A percentile compares a stretch with the other conserved stretches of the same genome.
These are phyloP conservation scores for Kazachstania sp. DNA, from an alignment of 1,139 yeast species.

Conservation along the genomic window DNA sequence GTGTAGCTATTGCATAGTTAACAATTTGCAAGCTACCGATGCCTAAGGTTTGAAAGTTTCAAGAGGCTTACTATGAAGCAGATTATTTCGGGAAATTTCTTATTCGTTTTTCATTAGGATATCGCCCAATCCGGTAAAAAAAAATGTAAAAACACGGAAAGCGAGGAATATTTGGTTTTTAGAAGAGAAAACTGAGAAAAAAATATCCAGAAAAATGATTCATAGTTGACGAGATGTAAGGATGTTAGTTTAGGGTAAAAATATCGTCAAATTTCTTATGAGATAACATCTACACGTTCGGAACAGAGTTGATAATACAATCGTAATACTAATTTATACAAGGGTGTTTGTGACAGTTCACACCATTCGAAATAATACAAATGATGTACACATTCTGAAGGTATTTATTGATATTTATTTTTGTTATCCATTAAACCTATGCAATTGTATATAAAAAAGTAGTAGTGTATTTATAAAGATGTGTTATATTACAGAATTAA, in stretches of 20 bases:
- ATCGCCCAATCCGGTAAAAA: neutral
- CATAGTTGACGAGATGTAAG: too few species aligned
- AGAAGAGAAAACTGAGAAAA: too few species aligned
- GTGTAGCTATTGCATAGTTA: neutral
- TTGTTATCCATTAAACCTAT: slow-evolving; percentile 2
- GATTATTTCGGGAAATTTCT: neutral
- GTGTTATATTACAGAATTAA: neutral
- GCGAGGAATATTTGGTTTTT: too few species aligned
- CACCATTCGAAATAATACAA: neutral
- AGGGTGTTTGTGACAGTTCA: neutral
- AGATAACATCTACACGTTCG: too few species aligned
- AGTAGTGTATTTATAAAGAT: neutral
- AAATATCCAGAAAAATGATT: neutral
- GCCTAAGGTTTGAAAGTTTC: neutral
- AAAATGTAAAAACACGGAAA: neutral
- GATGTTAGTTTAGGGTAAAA: neutral
- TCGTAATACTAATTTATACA: too few species aligned
- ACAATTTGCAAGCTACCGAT: neutral
- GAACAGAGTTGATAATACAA: too few species aligned
- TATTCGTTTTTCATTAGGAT: neutral
- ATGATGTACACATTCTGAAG: neutral
- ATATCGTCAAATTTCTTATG: too few species aligned
- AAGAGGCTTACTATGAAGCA: neutral
- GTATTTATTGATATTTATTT: neutral
- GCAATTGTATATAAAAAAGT: neutral